Base-by-base conservation (phyloP, 2,329 filamentous ascomycete genomes). In the Penicillium sclerotigenum region DNA sequence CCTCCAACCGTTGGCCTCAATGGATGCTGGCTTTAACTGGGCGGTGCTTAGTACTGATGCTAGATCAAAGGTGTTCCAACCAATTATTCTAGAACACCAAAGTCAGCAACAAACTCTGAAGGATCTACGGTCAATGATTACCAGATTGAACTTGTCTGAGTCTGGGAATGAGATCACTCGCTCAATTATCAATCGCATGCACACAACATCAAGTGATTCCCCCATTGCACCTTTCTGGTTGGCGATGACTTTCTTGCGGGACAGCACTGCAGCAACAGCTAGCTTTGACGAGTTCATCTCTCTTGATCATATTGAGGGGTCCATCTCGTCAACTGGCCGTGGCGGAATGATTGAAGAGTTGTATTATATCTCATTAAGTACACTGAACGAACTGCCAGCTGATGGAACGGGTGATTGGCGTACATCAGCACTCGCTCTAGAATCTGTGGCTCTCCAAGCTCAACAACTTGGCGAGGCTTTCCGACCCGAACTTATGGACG, bases 401-500 rank as follows among this genome's bases (percentile, higher is more conserved):
- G 70, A 76, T 4, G 70, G 75, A 4, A 63, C 71, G 5, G 63
- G 63, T 16, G 87, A 94, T 66, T 91, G 89, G 88, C 84, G 87
- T 31, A 73, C 91, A 20, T 83, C 88, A 69, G 89, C 90, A 1
- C 81, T 97, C 33, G 88, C 92, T 0, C 75, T 99, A 2, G 93
- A 97, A 71, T 83, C 88, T 2, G 80, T 92, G 7, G 87, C 91
- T 0, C 83, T 93, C 53, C 87, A 91, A 59, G 90, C 93, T 3
- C 79, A 82, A 26, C 83, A 83, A 18, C 78, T 88, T 36, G 82
- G 84, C 20, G 70, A 81, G 49, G 82, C 83, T 0, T 99, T 97
- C 71, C 85, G 89, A 3, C 83, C 86, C 3, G 93, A 97, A 69
- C 81, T 99, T 10, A 90, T 97, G 48, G 94, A 99, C 65, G 86